Base-by-base conservation (phyloP, 495 filamentous ascomycete species). In the Cercophora samala region DNA sequence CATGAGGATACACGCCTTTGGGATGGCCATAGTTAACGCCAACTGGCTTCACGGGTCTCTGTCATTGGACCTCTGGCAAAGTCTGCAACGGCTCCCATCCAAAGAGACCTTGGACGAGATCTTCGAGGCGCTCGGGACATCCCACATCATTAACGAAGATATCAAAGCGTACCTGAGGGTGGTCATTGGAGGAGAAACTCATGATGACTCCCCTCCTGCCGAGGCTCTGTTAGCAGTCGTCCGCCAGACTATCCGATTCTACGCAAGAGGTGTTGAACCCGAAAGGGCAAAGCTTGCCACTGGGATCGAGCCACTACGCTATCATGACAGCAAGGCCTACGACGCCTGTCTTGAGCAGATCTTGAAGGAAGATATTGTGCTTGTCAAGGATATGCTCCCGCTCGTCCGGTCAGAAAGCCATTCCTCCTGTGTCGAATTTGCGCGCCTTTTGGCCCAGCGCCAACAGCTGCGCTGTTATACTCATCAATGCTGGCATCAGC, bases 1-100 rank as follows among this genome's bases (percentile, higher is more conserved):
- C 5, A 58, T 66, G 54, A 66, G 62, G 25, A 68, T 71, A 9
- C 60, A 68, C 54, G 60, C 22, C 19, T 62, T 68, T 59, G 66
- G 60, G 52, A 54, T 17, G 55, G 69, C 64, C 5, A 54, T 71
- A 22, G 2, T 64, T 0, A 56, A 26, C 3, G 66, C 69, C 3
- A 64, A 58, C 1, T 71, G 69, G 69, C 53, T 68, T 0, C 60
- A 64, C n/a, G 37, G 54, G 17, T 32, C 17, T 18, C 52, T 71
- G 37, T 22, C 62, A 15, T 17, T 59, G 25, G 26, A 66, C 1
- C 59, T 71, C 6, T 8, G 66, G 24, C 32, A 61, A 46, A 63
- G 22, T 6, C 24, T 71, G 4, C 23, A 63, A 21, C 54, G 24
- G 9, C 60, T 71, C 29, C 69, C 69, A 3, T 52, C 66, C 3